Evolutionary conservation across 2,329 filamentous ascomycete genomes (phyloP).

Genomic region (Fusarium sp.): DNA sequence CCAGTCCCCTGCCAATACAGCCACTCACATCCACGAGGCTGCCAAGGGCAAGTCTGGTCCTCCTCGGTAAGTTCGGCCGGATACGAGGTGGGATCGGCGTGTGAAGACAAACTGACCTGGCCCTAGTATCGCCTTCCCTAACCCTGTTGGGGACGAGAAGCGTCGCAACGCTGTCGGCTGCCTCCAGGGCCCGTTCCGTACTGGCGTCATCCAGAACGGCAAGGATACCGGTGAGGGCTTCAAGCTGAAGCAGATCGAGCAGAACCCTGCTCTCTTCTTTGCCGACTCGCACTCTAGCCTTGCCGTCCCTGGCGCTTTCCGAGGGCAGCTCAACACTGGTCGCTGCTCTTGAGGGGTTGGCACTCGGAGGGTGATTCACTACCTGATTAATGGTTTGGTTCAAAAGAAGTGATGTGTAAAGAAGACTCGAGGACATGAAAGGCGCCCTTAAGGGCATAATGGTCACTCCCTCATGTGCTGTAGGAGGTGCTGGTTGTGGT

Average conservation of each 20-base stretch:
- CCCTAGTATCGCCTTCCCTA: conserved; percentile 63
- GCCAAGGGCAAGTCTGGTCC: conserved; percentile 63
- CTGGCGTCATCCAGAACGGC: conserved; percentile 49
- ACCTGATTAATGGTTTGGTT: background rate
- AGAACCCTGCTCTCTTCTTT: conserved; percentile 66
- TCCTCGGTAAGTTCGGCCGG: conserved; percentile 56
- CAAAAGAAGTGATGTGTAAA: no score
- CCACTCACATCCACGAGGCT: conserved; percentile 71
- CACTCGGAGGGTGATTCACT: background rate
- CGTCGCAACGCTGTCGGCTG: conserved; percentile 60
- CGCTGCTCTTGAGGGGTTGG: conserved; percentile 26
- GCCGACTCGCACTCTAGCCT: conserved; percentile 67
- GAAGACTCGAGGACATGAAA: no score
- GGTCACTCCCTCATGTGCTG: conserved; percentile 11
- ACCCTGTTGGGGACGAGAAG: conserved; percentile 59
- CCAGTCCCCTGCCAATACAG: conserved; percentile 64
- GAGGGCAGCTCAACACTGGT: conserved; percentile 62
- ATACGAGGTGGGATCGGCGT: background rate
- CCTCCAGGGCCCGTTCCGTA: conserved; percentile 55
- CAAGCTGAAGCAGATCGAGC: conserved; percentile 65
- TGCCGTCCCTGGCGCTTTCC: conserved; percentile 65
- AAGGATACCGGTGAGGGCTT: conserved; percentile 61
- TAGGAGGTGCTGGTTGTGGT: conserved; percentile 16
- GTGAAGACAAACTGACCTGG: conserved; percentile 5
- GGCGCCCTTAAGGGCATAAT: background rate